Percentiles rank a stretch among this genome's conserved stretches.
These are phyloP conservation scores for Dictyostelium capitatum DNA, from an alignment of 78 protist species.

Conservation along the genomic window DNA sequence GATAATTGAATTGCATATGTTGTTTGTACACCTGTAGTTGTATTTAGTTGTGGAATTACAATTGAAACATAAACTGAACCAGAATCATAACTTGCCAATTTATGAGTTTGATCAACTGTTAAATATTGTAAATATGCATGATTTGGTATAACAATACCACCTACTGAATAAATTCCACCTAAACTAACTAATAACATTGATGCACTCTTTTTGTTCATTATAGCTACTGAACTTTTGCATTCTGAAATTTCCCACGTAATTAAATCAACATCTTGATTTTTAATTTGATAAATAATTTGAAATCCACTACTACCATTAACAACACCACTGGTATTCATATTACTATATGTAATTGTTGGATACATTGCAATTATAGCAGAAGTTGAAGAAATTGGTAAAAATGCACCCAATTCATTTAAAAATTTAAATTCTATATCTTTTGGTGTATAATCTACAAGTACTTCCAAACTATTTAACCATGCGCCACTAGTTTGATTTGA, in stretches of 20 bases:
- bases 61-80: too few species aligned
- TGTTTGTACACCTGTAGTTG: neutral
- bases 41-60: neutral
- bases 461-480: neutral
- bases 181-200: constrained; percentile 13
- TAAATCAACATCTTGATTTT: neutral
- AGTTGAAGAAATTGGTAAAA: neutral
- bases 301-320: neutral
- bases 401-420: neutral
- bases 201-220: neutral
- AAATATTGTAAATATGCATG: neutral
- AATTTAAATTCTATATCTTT: neutral
- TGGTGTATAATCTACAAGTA: neutral
- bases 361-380: neutral
- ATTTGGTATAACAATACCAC: neutral
- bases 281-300: neutral
- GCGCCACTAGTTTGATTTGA: neutral
- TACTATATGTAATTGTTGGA: neutral
- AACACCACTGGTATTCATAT: neutral
- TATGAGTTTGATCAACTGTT: neutral
- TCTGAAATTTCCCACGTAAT: neutral
- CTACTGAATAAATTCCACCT: neutral
- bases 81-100: too few species aligned
- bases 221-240: neutral
- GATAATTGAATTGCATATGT: neutral